phyloP scores from a whole-genome alignment of 2,329 filamentous ascomycete genomes.

The Arachnomyces sp. region DNA sequence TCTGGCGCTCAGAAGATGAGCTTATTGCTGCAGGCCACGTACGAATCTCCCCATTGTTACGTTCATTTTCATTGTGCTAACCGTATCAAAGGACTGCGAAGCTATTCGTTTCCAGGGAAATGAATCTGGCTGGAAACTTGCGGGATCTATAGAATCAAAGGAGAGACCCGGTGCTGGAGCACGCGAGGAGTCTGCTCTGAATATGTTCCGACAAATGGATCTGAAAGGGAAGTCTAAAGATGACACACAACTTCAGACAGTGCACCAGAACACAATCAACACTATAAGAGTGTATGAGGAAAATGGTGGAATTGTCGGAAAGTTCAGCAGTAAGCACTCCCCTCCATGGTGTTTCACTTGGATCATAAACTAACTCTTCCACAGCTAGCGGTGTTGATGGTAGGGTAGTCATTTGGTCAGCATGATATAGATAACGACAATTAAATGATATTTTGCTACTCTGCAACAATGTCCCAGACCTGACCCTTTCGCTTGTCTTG shows the following conservation, averaged over 20 bases:
- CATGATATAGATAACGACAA: conserved; percentile 33
- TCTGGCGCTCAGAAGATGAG: conserved; percentile 87
- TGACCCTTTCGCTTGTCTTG: no score
- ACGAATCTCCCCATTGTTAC: conserved; percentile 15
- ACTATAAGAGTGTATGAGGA: conserved; percentile 70
- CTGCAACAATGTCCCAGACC: no score
- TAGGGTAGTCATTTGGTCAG: conserved; percentile 69
- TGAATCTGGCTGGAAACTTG: conserved; percentile 72
- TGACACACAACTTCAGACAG: conserved; percentile 87
- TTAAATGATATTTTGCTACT: background rate
- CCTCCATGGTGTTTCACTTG: conserved; percentile 8
- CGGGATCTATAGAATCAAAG: conserved; percentile 71
- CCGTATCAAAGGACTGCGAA: conserved; percentile 54
- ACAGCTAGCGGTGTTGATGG: conserved; percentile 75
- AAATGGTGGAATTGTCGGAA: conserved; percentile 55
- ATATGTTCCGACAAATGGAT: conserved; percentile 99
- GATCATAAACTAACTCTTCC: conserved; percentile 13
- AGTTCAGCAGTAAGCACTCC: conserved; percentile 70
- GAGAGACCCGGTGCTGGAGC: conserved; percentile 49
- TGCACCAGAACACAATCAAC: conserved; percentile 93
- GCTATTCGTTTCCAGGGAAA: conserved; percentile 80
- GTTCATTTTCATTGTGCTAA: background rate
- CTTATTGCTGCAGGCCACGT: conserved; percentile 91
- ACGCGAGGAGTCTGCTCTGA: conserved; percentile 84
- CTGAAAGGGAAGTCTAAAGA: conserved; percentile 87